These are phyloP conservation scores for Blastocystis sp. DNA, from an alignment of 352 stramenopile species.

Conservation along the genomic window DNA sequence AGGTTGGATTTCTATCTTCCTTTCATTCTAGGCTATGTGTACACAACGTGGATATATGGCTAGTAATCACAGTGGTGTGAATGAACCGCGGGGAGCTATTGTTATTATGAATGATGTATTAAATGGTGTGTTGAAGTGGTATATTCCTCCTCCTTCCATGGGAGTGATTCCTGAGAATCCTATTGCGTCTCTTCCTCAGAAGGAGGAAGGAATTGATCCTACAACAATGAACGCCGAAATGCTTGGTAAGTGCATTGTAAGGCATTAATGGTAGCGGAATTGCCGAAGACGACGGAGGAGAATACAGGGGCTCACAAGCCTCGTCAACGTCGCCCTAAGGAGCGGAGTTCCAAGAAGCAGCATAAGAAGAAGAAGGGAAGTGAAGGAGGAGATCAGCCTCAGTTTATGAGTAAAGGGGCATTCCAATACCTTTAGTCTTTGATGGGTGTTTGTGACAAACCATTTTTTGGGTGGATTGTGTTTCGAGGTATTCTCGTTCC, in stretches of 20 bases:
- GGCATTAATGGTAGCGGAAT: not conserved
- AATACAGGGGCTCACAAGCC: not conserved
- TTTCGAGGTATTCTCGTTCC: not conserved
- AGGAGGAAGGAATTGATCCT: not conserved
- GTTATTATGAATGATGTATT: constrained; percentile 95
- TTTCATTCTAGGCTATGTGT: constrained; percentile 70
- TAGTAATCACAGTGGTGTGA: constrained; percentile 82
- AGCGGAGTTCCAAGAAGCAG: not conserved
- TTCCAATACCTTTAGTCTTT: constrained; percentile 13
- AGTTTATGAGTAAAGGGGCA: not conserved
- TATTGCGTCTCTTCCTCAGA: constrained; percentile 10
- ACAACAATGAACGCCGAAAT: not conserved
- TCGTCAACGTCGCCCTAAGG: not conserved
- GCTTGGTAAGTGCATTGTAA: not conserved
- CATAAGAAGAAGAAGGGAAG: not conserved
- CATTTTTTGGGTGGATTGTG: not conserved
- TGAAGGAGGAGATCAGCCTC: not conserved
- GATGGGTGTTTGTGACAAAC: not conserved
- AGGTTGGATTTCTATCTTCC: too few relatives aligned
- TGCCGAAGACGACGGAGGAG: not conserved
- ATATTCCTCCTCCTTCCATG: constrained; percentile 79
- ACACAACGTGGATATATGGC: constrained; percentile 82
- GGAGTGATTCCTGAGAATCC: constrained; percentile 4
- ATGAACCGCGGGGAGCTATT: constrained; percentile 85
- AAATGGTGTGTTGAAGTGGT: constrained; percentile 90